These are phyloP conservation scores for Aspergillus oerlinghausenensis DNA, from an alignment of 2,329 filamentous ascomycete species.

Conservation along the genomic window DNA sequence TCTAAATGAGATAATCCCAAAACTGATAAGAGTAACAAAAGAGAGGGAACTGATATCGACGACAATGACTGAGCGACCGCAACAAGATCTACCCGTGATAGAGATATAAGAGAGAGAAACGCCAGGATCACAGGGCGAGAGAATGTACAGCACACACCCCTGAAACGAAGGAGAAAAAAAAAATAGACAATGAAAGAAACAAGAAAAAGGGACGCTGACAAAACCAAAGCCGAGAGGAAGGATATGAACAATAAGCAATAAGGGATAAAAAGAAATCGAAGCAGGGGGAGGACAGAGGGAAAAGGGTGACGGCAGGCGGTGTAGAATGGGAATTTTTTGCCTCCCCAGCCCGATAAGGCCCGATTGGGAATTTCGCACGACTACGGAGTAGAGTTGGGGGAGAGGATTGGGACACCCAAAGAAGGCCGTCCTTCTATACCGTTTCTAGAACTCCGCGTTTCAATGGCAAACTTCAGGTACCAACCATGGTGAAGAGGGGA, in stretches of 20 bases:
- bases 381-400: too few relatives aligned
- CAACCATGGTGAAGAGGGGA: not conserved
- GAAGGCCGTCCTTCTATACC: not conserved
- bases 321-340: not conserved
- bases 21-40: not conserved
- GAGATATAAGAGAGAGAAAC: conserved; percentile 14
- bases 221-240: conserved; percentile 14
- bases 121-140: conserved; percentile 3
- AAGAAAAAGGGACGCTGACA: conserved; percentile 12
- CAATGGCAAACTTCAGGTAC: not conserved
- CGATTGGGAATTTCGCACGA: not conserved
- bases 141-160: conserved; percentile 5
- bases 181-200: conserved; percentile 10
- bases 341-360: not conserved
- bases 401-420: not conserved
- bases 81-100: not conserved
- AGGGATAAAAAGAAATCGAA: conserved; percentile 7
- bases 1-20: not conserved
- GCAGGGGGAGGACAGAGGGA: not conserved
- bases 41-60: not conserved
- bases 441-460: not conserved
- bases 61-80: not conserved
- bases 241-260: conserved; percentile 1
- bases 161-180: conserved; percentile 7
- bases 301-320: not conserved